Percentiles rank a stretch among this genome's conserved stretches.
Evolutionary conservation across 495 filamentous ascomycete genomes (phyloP).

Genomic region (Gamarada debralockiae): DNA sequence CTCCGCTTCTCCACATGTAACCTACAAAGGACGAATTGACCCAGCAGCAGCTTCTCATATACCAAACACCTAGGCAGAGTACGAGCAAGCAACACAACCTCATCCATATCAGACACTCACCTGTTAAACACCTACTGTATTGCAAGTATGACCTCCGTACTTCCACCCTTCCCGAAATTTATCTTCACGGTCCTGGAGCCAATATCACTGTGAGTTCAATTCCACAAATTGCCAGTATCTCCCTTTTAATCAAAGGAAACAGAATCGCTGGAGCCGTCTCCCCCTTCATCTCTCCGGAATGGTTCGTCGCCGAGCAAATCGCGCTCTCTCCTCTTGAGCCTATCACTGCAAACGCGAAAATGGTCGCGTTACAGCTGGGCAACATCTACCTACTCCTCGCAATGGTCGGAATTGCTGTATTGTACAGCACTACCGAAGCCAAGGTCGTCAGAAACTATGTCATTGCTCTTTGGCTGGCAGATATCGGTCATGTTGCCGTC

Average conservation of each 20-base stretch:
- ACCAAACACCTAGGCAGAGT: no score
- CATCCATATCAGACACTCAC: no score
- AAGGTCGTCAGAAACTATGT: conserved; percentile 66
- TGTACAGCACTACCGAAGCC: conserved; percentile 59
- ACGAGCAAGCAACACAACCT: no score
- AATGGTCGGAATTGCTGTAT: conserved; percentile 54
- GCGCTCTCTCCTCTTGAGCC: conserved; percentile 28
- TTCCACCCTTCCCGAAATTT: conserved; percentile 47
- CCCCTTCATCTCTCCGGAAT: conserved; percentile 49
- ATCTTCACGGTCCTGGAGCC: conserved; percentile 65
- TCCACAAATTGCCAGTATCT: conserved; percentile 4
- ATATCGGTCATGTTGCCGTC: conserved; percentile 65
- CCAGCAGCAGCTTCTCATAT: no score
- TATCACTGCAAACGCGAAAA: conserved; percentile 26
- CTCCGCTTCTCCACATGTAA: no score
- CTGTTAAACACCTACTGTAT: background rate
- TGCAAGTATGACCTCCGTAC: conserved; percentile 42
- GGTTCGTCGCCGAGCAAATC: conserved; percentile 60
- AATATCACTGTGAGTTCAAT: conserved; percentile 53
- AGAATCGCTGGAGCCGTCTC: conserved; percentile 53
- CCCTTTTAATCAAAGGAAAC: background rate
- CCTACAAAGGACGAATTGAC: no score
- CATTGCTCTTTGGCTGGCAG: conserved; percentile 58
- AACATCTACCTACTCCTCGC: conserved; percentile 66
- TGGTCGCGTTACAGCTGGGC: conserved; percentile 46